These are phyloP conservation scores for Colletotrichum viniferum DNA, from an alignment of 2,329 filamentous ascomycete genomes.

Conservation along the genomic window DNA sequence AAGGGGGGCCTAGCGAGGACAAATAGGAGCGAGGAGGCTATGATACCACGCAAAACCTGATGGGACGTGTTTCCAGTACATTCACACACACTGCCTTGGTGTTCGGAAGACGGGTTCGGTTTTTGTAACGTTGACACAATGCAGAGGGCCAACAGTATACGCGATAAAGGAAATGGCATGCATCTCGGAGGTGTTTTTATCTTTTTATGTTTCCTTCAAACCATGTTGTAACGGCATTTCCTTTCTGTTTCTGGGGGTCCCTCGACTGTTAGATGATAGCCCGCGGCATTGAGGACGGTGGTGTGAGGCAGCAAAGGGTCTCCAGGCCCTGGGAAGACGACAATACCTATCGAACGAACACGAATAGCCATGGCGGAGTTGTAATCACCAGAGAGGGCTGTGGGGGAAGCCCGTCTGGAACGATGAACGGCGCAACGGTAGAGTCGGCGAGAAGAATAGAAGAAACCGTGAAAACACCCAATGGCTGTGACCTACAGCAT, in stretches of 20 bases:
- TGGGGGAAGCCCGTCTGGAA: neutral
- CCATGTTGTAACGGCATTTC: neutral
- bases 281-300: neutral
- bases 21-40: conserved; percentile 15
- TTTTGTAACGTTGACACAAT: conserved; percentile 21
- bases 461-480: neutral
- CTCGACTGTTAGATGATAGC: neutral
- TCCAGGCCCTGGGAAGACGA: neutral
- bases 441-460: neutral
- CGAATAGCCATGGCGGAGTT: neutral
- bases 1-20: neutral
- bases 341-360: neutral
- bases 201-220: neutral
- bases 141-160: conserved; percentile 22
- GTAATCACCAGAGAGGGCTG: neutral
- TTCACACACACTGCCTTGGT: conserved; percentile 21
- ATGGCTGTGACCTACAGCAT: neutral
- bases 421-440: neutral
- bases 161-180: conserved; percentile 22
- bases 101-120: conserved; percentile 20
- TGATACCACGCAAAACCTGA: conserved; percentile 25
- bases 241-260: neutral
- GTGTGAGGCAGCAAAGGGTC: neutral
- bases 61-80: conserved; percentile 21
- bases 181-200: conserved; percentile 15